Conservation (phyloP, 208 protist species). For the Crithidia acanthocephali region DNA sequence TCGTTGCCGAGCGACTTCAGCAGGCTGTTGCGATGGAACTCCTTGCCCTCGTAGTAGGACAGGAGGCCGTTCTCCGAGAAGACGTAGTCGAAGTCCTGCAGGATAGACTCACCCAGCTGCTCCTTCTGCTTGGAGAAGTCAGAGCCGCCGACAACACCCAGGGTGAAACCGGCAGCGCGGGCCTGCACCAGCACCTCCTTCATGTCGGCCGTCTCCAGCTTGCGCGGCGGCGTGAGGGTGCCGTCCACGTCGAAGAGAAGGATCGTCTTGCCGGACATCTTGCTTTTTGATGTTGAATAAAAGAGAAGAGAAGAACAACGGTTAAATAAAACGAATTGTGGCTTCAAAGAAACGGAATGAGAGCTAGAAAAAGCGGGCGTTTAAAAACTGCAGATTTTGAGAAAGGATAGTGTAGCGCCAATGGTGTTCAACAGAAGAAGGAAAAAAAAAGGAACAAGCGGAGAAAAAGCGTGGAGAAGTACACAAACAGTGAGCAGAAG, state of each 20-base stretch:
- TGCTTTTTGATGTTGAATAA: not conserved
- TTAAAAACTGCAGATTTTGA: not conserved
- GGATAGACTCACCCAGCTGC: constrained; percentile 93
- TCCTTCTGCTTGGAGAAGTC: constrained; percentile 98
- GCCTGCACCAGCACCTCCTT: constrained; percentile 83
- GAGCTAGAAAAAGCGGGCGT: not conserved
- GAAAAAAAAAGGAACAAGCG: not conserved
- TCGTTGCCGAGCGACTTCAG: constrained; percentile 95
- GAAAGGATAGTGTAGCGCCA: too few species aligned
- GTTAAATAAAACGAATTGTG: not conserved
- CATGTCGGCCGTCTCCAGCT: constrained; percentile 91
- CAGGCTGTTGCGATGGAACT: constrained; percentile 93
- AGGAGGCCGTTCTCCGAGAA: constrained; percentile 99
- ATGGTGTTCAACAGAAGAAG: not conserved
- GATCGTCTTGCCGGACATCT: constrained; percentile 55
- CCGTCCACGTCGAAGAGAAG: constrained; percentile 98
- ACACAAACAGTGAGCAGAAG: too few species aligned
- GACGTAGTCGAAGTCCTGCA: constrained; percentile 97
- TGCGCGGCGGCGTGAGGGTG: constrained; percentile 88
- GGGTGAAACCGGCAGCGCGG: constrained; percentile 77
- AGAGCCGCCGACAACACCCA: constrained; percentile 99
- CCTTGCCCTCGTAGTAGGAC: constrained; percentile 89
- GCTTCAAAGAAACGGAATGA: not conserved
- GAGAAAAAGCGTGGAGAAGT: not conserved
- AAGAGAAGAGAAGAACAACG: not conserved